Evolutionary conservation across 345 rosid species (phyloP).

Genomic region (Murraya koenigii): DNA sequence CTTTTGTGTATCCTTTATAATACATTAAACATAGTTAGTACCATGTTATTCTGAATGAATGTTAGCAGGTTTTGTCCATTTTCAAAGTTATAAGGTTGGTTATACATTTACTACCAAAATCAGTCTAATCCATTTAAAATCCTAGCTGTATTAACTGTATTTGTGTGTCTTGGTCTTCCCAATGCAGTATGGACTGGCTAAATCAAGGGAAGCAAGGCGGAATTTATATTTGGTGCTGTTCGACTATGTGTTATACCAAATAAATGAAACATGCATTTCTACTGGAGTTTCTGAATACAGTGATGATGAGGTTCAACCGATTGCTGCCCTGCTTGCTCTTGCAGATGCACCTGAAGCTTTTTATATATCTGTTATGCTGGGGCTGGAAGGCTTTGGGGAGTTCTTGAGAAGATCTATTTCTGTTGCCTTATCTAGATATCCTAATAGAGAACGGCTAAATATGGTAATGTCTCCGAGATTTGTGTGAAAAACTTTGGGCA

Average conservation of each 20-base stretch:
- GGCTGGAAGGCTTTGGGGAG: constrained; percentile 93
- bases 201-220: constrained; percentile 85
- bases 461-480: constrained; percentile 44
- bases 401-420: constrained; percentile 87
- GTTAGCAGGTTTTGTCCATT: neutral
- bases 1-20: neutral
- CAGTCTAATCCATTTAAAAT: neutral
- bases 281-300: constrained; percentile 83
- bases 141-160: neutral
- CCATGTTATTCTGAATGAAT: neutral
- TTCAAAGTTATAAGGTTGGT: neutral
- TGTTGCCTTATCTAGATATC: constrained; percentile 71
- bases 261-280: constrained; percentile 70
- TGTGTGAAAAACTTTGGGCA: neutral
- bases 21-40: neutral
- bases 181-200: constrained; percentile 86
- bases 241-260: constrained; percentile 82
- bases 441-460: constrained; percentile 80
- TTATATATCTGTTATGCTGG: constrained; percentile 91
- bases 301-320: constrained; percentile 83
- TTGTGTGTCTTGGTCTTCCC: neutral
- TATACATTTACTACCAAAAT: neutral
- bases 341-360: constrained; percentile 97
- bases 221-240: constrained; percentile 83
- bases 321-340: constrained; percentile 72